Base-by-base conservation (phyloP, 345 rosid genomes). In the Gossypium rotundifolium region DNA sequence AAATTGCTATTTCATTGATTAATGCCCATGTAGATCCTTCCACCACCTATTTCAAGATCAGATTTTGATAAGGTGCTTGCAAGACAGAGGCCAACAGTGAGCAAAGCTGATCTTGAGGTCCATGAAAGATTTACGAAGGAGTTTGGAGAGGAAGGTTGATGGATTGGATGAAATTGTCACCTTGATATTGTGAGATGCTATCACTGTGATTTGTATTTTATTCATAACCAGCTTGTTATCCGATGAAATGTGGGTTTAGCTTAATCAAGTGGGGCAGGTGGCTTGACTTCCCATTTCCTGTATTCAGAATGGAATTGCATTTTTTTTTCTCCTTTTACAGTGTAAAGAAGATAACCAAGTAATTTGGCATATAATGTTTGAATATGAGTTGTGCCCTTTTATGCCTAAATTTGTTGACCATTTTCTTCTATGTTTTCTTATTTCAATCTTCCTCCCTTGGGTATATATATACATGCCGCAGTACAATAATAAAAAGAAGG, bases 101-200 rank as follows among this genome's bases (percentile, higher is more conserved):
- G 96, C 88, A 89, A 88, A 79, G 2, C 81, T 11, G 96, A 91
- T 80, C 82, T 91, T 16, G 90, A 89, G 16, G 89, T 91, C 71
- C 96, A 89, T 5, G 91, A 91, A 81, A 89, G 91, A 85, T 91
- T 91, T 85, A 89, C 96, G 5, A 87, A 82, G 53, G 96, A 91
- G 85, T 91, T 91, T 78, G 96, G 93, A 27, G 93, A 91, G 85
- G 96, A 91, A 83, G 96, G 96, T 57, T 90, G 77, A 85, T 27
- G 74, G 42, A 72, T 60, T 17, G n/a, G 65, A 42, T 22, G 25
- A 60, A 71, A 18, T 16, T 22, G 40, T 63, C 72, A 17, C 18
- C 44, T 14, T 25, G 76, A 82, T 71, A 62, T 73, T 63, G 82
- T 74, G 81, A 78, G 80, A 80, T 84, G 77, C 72, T 72, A 49